Evolutionary conservation across 495 filamentous ascomycete species (phyloP).

Genomic region (Podospora comata): DNA sequence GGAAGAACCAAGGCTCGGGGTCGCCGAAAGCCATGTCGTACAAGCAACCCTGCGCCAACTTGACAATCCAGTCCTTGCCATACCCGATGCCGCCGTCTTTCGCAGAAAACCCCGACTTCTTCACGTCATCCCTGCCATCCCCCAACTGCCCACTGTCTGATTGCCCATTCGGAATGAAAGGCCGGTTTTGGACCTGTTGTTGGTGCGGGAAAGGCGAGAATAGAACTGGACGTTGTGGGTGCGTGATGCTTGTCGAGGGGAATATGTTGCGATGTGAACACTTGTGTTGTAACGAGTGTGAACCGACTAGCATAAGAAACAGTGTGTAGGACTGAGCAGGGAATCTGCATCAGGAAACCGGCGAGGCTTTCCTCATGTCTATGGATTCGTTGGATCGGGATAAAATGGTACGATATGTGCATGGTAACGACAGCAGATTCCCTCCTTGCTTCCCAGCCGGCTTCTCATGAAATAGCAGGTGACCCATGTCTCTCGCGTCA

Average conservation of each 20-base stretch:
- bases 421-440: background rate
- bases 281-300: conserved; percentile 39
- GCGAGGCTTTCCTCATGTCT: background rate
- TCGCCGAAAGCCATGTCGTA: background rate
- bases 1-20: background rate
- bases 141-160: conserved; percentile 33
- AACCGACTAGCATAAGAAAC: conserved; percentile 21
- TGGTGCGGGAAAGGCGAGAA: conserved; percentile 44
- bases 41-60: conserved; percentile 31
- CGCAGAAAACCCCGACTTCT: conserved; percentile 22
- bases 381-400: conserved; percentile 2
- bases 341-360: conserved; percentile 9
- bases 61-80: conserved; percentile 34
- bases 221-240: conserved; percentile 37
- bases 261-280: conserved; percentile 41
- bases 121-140: conserved; percentile 31
- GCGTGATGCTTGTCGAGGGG: conserved; percentile 41
- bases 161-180: conserved; percentile 40
- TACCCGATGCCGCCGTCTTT: conserved; percentile 38
- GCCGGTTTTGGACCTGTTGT: conserved; percentile 42
- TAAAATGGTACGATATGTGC: conserved; percentile 3
- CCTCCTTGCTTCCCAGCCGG: background rate
- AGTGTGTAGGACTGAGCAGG: background rate
- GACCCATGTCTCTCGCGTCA: background rate
- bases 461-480: background rate